Evolutionary conservation across 2,329 filamentous ascomycete species (phyloP), one percentile per base, ranked within the genome.

Genomic region (Penicillium sp.): DNA sequence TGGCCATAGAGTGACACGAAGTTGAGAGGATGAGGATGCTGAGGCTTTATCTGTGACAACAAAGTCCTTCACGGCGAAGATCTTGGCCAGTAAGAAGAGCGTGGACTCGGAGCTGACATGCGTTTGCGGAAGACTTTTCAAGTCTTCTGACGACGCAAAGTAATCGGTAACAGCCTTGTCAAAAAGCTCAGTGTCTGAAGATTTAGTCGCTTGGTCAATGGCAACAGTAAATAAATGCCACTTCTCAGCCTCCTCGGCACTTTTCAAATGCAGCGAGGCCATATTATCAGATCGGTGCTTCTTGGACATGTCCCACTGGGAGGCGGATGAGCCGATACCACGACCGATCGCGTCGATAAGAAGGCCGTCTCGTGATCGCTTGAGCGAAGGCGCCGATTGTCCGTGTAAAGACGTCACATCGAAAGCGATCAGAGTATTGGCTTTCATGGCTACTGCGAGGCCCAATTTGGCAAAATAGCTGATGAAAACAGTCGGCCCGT

Each of bases 381-480:
- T 73, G n/a, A 67, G 58, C 25, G 62, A 66, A 12, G 57, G 53
- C 5, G 57, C 61, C 3, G 57, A 55, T 8, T 59, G 53, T 28
- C 52, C 59, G 41, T 66, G 54, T 13, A 66, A 55, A 25, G 66
- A 58, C 35, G 59, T 66, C 39, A 76, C 53, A 47, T 76, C 73
- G 44, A 75, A 71, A 4, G 69, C 69, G 39, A 75, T 56, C n/a
- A 76, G 57, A 4, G 66, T 66, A 34, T 65, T 68, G 39, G 68
- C 68, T 42, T 66, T 66, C 13, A 64, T 64, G 9, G 70, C 73
- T 25, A 76, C 61, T 9, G 69, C 66, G 38, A 73, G 62, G 24
- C 68, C 67, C 24, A 73, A 62, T 41, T 74, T 71, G 11, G 70
- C 63, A 42, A 71, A 74, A 52, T 74, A 74, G 33, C 67, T 66